Percentiles rank a stretch among this genome's conserved stretches.
These are phyloP conservation scores for Porogramme epimiltina DNA, from an alignment of 1,284 basidiomycete species.

Conservation along the genomic window DNA sequence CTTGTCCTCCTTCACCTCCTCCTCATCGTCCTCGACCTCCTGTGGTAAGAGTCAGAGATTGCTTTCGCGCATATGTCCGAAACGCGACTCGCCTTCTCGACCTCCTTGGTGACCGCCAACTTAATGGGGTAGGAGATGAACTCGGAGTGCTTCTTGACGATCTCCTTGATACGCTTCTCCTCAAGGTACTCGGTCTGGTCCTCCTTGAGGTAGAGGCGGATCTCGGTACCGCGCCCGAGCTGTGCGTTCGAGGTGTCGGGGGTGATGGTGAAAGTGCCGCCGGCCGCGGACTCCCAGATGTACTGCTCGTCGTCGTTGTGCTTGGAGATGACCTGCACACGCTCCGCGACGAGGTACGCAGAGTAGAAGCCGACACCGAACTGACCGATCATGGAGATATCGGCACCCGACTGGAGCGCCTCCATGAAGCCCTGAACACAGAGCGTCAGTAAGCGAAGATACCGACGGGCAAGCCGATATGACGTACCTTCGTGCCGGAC, in stretches of 20 bases:
- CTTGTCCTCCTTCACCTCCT: constrained; percentile 69
- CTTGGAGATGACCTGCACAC: constrained; percentile 98
- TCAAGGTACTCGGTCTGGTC: constrained; percentile 99
- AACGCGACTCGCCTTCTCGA: constrained; percentile 80
- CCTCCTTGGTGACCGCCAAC: constrained; percentile 98
- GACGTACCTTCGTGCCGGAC: constrained; percentile 84
- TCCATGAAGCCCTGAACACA: constrained; percentile 89
- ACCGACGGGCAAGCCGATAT: background rate
- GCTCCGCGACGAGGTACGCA: constrained; percentile 98
- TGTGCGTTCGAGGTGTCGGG: constrained; percentile 88
- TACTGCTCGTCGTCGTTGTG: constrained; percentile 99
- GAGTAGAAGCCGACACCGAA: constrained; percentile 99
- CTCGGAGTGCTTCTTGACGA: constrained; percentile 99
- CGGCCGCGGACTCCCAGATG: constrained; percentile 99
- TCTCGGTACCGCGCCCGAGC: constrained; percentile 93
- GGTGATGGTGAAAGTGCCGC: constrained; percentile 99
- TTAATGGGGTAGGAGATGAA: constrained; percentile 99
- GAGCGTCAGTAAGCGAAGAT: constrained; percentile 4
- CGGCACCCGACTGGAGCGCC: constrained; percentile 94
- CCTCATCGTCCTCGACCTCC: constrained; percentile 90
- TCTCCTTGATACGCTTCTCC: constrained; percentile 99
- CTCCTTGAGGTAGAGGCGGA: constrained; percentile 97
- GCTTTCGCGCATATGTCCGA: background rate
- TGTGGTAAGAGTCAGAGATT: constrained; percentile 30
- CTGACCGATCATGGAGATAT: constrained; percentile 93